These are phyloP conservation scores for Nidula microcarpa DNA, from an alignment of 768 basidiomycete genomes.

Conservation along the genomic window DNA sequence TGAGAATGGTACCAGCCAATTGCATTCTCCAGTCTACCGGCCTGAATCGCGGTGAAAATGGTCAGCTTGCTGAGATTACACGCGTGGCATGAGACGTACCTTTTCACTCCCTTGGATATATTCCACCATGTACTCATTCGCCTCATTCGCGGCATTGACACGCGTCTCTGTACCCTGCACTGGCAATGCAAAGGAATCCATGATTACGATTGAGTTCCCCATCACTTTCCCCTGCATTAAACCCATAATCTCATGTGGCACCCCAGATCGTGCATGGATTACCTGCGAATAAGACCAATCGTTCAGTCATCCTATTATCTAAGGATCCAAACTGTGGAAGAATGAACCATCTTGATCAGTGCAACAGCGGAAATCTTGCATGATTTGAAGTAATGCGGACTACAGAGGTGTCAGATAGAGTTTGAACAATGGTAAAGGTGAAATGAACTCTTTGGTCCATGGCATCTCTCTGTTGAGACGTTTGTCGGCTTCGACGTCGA, in stretches of 20 bases:
- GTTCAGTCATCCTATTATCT: not conserved
- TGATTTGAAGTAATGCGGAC: conserved; percentile 78
- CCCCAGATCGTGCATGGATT: conserved; percentile 73
- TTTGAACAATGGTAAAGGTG: not conserved
- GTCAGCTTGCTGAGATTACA: not conserved
- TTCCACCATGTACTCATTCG: conserved; percentile 98
- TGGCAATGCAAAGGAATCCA: conserved; percentile 96
- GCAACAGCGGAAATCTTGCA: conserved; percentile 96
- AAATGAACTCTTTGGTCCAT: conserved; percentile 82
- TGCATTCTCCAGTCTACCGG: conserved; percentile 79
- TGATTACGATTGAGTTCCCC: conserved; percentile 73
- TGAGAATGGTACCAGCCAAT: conserved; percentile 99
- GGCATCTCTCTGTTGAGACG: conserved; percentile 66
- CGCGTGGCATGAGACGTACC: conserved; percentile 34
- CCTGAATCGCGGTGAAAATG: conserved; percentile 35
- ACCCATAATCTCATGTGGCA: conserved; percentile 99
- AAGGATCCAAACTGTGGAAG: not conserved
- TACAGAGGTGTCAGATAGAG: conserved; percentile 15
- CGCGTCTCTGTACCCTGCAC: conserved; percentile 98
- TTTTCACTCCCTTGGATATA: conserved; percentile 80
- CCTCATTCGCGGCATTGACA: conserved; percentile 93
- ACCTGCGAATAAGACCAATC: not conserved
- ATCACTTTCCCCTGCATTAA: conserved; percentile 97
- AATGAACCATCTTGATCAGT: conserved; percentile 84
- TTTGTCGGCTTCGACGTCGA: conserved; percentile 65